A percentile compares a stretch with the other conserved stretches of the same genome.
phyloP scores from a whole-genome alignment of 192 early-diverging fungal species.

The Linnemannia zychae region DNA sequence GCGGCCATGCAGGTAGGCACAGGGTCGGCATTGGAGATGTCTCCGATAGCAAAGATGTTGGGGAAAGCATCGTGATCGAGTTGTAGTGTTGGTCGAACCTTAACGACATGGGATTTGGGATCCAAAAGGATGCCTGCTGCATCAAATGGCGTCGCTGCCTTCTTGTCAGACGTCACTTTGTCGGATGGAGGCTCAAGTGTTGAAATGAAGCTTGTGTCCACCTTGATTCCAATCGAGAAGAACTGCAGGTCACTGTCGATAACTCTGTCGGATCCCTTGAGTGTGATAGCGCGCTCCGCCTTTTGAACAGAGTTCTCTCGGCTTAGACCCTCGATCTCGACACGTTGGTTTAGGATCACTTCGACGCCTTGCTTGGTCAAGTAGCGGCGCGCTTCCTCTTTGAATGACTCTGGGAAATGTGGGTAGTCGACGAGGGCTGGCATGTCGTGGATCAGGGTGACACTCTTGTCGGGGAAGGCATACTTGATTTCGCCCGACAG shows the following conservation, averaged over 20 bases:
- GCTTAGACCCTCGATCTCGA: constrained; percentile 64
- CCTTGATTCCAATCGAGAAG: constrained; percentile 36
- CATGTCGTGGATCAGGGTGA: constrained; percentile 76
- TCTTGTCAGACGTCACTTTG: constrained; percentile 68
- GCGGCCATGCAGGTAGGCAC: constrained; percentile 54
- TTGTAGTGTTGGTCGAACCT: constrained; percentile 78
- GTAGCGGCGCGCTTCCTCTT: constrained; percentile 69
- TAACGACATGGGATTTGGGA: constrained; percentile 69
- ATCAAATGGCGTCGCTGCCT: constrained; percentile 51
- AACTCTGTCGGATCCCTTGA: constrained; percentile 50
- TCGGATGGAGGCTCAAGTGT: constrained; percentile 71
- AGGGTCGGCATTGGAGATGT: constrained; percentile 67
- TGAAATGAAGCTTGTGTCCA: constrained; percentile 16
- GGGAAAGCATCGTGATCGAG: constrained; percentile 65
- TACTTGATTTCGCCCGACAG: constrained; percentile 81
- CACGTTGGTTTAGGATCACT: constrained; percentile 59
- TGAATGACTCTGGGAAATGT: constrained; percentile 64
- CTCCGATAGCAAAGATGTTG: constrained; percentile 84
- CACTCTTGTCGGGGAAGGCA: constrained; percentile 67
- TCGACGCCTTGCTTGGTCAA: constrained; percentile 61
- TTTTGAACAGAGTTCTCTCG: constrained; percentile 65
- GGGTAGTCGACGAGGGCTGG: constrained; percentile 62
- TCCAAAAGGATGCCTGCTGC: constrained; percentile 41
- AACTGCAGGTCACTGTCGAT: constrained; percentile 61
- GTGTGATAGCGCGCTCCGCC: constrained; percentile 51